Base-by-base conservation (phyloP, 2,329 filamentous ascomycete species). In the Diaporthe vexans region DNA sequence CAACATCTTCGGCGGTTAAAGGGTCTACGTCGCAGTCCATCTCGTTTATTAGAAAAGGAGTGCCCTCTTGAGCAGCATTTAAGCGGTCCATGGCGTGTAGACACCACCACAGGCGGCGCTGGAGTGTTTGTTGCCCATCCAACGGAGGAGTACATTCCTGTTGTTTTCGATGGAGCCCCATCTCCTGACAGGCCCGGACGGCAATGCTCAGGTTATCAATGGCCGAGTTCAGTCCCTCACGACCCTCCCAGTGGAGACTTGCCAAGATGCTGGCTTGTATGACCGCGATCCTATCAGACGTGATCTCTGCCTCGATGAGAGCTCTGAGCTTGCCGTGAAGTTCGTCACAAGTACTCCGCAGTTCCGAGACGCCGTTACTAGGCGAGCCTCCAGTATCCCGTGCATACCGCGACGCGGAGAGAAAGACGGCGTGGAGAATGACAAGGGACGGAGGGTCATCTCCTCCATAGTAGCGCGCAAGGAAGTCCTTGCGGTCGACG, bases 171-270 rank as follows among this genome's bases (percentile, higher is more conserved):
- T 58, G 56, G 21, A 58, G 33, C 15, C 56, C 56, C 56, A 58
- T 58, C 21, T 58, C 56, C 33, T 58, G 56, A 37, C 56, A 58
- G 37, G 56, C 56, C 11, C 56, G 56, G 33, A 40, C 56, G 33
- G 56, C 56, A 58, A 58, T 58, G 35, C 56, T 58, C 56, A 58
- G 56, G 5, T 58, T 58, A 8, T 58, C 56, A 15, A 58, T 58
- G 19, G 56, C 56, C 11, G 56, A 58, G 56, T 58, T 58, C 33
- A 58, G 5, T 21, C 56, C 56, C 11, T 58, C 56, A 4, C 56
- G 56, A 8, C 56, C 56, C 24, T 58, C 56, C 56, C 56, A 58
- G 33, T 58, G 56, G 7, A 58, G 17, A 40, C 56, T 58, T 19
- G 56, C 56, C 11, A 40, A 40, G 13, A 59, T 40, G 35, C 57